A percentile compares a stretch with the other conserved stretches of the same genome.
phyloP scores from a whole-genome alignment of 73 alveolate genomes.

The Paramecium caudatum region DNA sequence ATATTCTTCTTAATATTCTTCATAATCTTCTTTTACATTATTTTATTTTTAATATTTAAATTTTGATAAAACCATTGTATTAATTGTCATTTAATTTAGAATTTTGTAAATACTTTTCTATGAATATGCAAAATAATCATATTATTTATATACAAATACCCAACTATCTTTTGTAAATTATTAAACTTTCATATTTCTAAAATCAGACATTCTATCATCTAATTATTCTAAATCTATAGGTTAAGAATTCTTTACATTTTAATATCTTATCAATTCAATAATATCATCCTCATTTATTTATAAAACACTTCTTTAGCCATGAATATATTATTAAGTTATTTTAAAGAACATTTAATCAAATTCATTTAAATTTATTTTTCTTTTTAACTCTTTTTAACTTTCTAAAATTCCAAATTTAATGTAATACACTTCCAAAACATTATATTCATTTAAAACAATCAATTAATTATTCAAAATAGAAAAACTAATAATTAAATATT shows the following conservation, averaged over 20 bases:
- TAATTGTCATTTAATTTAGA: constrained; percentile 3
- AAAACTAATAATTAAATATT: too few relatives aligned
- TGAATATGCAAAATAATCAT: constrained; percentile 13
- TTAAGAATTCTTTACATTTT: constrained; percentile 5
- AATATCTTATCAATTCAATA: neutral
- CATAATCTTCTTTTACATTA: neutral
- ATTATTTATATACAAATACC: neutral
- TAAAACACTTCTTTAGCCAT: constrained; percentile 30
- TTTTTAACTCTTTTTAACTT: neutral
- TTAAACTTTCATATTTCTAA: constrained; percentile 19
- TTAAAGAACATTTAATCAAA: constrained; percentile 10
- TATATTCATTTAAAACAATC: too few relatives aligned
- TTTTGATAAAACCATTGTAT: constrained; percentile 4
- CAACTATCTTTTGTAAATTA: constrained; percentile 6
- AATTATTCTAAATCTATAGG: constrained; percentile 19
- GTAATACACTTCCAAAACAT: too few relatives aligned
- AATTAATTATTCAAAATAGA: too few relatives aligned
- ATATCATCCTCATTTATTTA: neutral
- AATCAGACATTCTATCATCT: constrained; percentile 29
- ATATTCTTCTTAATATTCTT: neutral
- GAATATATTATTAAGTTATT: neutral
- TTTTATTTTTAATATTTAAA: neutral
- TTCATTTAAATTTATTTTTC: neutral
- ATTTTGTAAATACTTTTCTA: constrained; percentile 16
- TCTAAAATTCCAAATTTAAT: constrained; percentile 16